These are phyloP conservation scores for Epichloe baconii DNA, from an alignment of 2,329 filamentous ascomycete species.

Conservation along the genomic window DNA sequence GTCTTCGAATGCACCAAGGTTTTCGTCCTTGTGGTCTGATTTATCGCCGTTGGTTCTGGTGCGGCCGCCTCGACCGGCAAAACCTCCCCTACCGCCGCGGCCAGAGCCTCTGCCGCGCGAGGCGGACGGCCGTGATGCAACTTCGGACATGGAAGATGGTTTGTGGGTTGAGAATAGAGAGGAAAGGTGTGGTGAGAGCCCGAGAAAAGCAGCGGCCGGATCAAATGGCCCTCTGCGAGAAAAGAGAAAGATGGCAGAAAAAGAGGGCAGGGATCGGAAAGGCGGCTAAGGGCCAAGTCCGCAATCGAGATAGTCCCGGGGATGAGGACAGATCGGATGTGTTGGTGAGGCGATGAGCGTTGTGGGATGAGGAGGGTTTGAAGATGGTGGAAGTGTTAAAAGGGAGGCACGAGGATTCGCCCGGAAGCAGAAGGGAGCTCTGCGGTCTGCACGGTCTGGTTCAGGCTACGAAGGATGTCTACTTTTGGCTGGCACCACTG, in stretches of 20 bases:
- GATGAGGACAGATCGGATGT: conserved; percentile 17
- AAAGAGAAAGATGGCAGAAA: conserved; percentile 16
- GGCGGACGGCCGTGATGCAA: conserved; percentile 70
- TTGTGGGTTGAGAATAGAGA: conserved; percentile 60
- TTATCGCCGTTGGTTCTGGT: conserved; percentile 60
- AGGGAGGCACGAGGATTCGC: conserved; percentile 25
- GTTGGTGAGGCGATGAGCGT: conserved; percentile 13
- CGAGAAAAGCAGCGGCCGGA: conserved; percentile 4
- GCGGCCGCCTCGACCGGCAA: conserved; percentile 59
- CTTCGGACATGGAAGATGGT: conserved; percentile 72
- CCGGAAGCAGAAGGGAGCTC: conserved; percentile 12
- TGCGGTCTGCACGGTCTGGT: conserved; percentile 5
- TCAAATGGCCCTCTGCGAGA: conserved; percentile 19
- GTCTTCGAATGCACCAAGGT: conserved; percentile 53
- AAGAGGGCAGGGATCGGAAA: conserved; percentile 10
- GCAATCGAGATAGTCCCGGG: conserved; percentile 17
- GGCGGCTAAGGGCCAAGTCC: conserved; percentile 16
- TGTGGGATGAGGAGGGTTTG: conserved; percentile 1
- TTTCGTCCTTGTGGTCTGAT: conserved; percentile 40
- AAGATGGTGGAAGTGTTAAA: conserved; percentile 10
- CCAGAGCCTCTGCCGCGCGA: conserved; percentile 81
- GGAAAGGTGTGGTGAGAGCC: conserved; percentile 17
- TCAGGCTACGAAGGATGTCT: conserved; percentile 24
- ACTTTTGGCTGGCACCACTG: conserved; percentile 11
- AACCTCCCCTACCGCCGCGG: conserved; percentile 72